These are phyloP conservation scores for Solanum neorickii DNA, from an alignment of 257 asterid genomes.

Conservation along the genomic window DNA sequence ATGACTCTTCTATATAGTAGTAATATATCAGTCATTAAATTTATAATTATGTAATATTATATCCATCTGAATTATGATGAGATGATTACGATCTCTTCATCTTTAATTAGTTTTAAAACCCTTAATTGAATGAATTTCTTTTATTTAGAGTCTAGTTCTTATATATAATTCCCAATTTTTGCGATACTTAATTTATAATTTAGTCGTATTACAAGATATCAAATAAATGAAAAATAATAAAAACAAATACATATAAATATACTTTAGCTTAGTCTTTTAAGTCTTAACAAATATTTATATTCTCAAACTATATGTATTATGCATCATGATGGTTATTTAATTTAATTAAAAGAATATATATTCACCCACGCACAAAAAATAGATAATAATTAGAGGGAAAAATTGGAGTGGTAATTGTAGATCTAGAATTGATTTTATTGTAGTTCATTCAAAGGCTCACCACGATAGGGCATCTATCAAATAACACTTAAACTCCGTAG, in stretches of 20 bases:
- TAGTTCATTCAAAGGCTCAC: not conserved
- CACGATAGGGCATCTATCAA: not conserved
- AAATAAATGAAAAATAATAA: not conserved
- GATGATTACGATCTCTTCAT: fast-evolving
- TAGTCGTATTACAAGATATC: not conserved
- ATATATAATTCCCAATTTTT: not conserved
- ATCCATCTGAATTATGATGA: not conserved
- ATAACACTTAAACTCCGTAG: fast-evolving
- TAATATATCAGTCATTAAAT: not conserved
- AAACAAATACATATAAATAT: not conserved
- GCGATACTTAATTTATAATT: not conserved
- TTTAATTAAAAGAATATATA: no score
- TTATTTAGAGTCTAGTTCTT: no score
- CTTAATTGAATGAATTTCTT: not conserved
- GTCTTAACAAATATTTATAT: not conserved
- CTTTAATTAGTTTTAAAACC: not conserved
- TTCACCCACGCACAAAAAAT: no score
- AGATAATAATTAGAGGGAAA: not conserved
- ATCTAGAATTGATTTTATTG: not conserved
- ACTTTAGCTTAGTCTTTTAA: not conserved
- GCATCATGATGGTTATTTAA: not conserved
- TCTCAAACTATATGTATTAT: not conserved
- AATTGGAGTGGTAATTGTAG: not conserved
- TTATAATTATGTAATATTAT: not conserved
- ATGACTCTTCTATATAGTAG: no score